Percentiles rank a stretch among this genome's conserved stretches.
phyloP scores from a whole-genome alignment of 2,329 filamentous ascomycete genomes.

The Exophiala phaeomuriformis region DNA sequence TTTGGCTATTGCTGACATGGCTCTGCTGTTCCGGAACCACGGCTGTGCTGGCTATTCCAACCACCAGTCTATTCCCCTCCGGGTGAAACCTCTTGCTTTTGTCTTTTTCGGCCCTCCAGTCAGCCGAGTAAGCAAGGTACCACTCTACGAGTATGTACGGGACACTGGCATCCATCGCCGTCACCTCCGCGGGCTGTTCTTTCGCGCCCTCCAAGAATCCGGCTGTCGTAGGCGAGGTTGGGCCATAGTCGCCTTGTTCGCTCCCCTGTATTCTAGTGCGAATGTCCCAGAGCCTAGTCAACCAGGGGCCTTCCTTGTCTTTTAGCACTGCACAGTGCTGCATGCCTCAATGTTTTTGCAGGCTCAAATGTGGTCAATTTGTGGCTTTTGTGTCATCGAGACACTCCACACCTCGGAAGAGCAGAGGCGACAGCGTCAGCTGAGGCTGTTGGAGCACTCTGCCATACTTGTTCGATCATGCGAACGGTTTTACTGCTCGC shows the following conservation, averaged over 20 bases:
- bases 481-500: background rate
- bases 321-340: background rate
- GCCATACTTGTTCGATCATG: background rate
- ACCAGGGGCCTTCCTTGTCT: background rate
- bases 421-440: background rate
- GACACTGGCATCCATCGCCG: background rate
- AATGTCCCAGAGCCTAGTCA: background rate
- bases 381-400: background rate
- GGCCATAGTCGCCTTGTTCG: background rate
- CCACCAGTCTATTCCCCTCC: background rate
- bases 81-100: background rate
- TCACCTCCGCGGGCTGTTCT: background rate
- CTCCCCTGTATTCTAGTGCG: background rate
- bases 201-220: background rate
- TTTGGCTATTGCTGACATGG: background rate
- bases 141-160: background rate
- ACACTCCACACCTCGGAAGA: background rate
- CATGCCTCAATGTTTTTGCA: background rate
- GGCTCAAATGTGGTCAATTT: background rate
- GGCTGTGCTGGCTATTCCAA: background rate
- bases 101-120: background rate
- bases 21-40: background rate
- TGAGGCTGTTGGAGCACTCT: background rate
- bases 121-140: background rate
- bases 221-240: background rate